Percentiles rank a stretch among this genome's conserved stretches.
These are phyloP conservation scores for Cystofilobasidium ferigula DNA, from an alignment of 768 basidiomycete genomes.

Conservation along the genomic window DNA sequence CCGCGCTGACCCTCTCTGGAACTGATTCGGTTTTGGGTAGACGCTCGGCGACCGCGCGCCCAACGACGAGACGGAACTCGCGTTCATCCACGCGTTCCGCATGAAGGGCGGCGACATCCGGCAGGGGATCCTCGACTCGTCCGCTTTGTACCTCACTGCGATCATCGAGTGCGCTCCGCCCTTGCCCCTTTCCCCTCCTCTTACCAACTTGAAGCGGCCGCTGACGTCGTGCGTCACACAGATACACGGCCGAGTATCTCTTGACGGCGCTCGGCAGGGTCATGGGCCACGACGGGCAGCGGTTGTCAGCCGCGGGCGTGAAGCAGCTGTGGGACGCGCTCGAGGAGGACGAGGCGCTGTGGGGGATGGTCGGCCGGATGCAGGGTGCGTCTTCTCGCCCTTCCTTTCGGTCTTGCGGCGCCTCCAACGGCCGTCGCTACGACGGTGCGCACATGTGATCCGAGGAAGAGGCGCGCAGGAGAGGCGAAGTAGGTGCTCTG, in stretches of 20 bases:
- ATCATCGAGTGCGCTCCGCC: conserved; percentile 20
- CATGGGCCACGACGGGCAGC: conserved; percentile 6
- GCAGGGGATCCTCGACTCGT: conserved; percentile 17
- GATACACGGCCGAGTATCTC: conserved; percentile 15
- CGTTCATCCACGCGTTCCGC: not conserved
- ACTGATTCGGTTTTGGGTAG: not conserved
- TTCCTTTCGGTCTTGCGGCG: no score
- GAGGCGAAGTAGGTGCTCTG: no score
- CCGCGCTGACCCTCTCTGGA: not conserved
- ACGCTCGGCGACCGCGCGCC: conserved; percentile 24
- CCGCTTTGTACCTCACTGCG: conserved; percentile 24
- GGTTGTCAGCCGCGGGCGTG: not conserved
- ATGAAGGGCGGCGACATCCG: conserved; percentile 20
- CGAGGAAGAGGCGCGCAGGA: no score
- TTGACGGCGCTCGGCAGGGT: conserved; percentile 8
- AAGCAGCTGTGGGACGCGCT: conserved; percentile 15
- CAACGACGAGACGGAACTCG: conserved; percentile 6
- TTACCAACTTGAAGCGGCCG: not conserved
- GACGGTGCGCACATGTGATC: no score
- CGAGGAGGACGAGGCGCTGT: conserved; percentile 14
- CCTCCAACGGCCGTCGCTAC: no score
- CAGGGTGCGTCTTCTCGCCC: not conserved
- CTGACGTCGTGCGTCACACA: not conserved
- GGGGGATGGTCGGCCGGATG: conserved; percentile 16
- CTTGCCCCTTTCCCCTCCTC: not conserved